These are phyloP conservation scores for Alternaria triticina DNA, from an alignment of 2,329 filamentous ascomycete genomes.

Conservation along the genomic window DNA sequence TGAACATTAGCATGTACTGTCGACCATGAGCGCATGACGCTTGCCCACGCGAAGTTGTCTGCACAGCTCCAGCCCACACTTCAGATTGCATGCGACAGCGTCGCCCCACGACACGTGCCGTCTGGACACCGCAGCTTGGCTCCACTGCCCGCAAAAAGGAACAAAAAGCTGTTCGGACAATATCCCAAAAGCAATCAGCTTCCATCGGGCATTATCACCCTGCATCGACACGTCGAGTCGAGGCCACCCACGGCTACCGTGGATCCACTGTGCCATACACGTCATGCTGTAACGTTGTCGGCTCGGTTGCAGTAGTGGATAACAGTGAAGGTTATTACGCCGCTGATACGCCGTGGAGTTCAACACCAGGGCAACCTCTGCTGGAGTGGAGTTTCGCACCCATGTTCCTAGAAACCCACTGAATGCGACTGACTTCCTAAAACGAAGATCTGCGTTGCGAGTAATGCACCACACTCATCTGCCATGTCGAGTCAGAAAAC, in stretches of 20 bases:
- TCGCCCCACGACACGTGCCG: conserved; percentile 1
- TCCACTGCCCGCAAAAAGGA: neutral
- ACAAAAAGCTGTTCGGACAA: neutral
- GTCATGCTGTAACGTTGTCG: conserved; percentile 8
- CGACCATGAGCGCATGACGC: neutral
- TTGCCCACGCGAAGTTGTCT: neutral
- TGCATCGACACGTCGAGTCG: conserved; percentile 6
- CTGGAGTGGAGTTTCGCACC: conserved; percentile 1
- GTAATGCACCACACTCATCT: neutral
- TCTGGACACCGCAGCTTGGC: neutral
- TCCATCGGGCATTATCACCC: conserved; percentile 3
- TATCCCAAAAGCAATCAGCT: neutral
- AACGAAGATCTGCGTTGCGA: neutral
- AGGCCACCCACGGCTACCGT: neutral
- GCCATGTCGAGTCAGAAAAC: neutral
- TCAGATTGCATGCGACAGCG: neutral
- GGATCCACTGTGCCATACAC: neutral
- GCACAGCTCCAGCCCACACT: neutral
- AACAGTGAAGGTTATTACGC: neutral
- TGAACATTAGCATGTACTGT: neutral
- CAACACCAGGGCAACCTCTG: conserved; percentile 1
- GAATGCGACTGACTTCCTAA: neutral
- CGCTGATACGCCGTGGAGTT: conserved; percentile 2
- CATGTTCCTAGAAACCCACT: neutral
- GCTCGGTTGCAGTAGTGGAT: conserved; percentile 10